phyloP scores from a whole-genome alignment of 163 green algal genomes.

The Scenedesmus sp. region DNA sequence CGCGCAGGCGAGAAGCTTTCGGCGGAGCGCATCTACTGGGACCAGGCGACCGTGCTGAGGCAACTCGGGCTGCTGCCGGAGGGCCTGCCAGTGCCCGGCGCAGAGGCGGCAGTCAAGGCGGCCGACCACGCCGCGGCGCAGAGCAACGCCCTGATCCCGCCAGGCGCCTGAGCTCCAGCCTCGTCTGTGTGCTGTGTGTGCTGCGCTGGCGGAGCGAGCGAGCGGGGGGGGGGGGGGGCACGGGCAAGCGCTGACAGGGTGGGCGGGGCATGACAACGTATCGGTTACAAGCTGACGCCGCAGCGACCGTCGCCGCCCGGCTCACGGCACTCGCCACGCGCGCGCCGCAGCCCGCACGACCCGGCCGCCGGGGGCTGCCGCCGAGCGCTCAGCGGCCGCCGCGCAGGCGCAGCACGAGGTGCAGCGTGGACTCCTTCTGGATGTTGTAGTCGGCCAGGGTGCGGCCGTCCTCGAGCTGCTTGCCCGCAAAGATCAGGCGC shows the following conservation, averaged over 20 bases:
- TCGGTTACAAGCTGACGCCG: too few relatives aligned
- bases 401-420: slow-evolving; percentile 81
- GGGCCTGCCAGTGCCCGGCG: not conserved
- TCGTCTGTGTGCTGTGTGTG: too few relatives aligned
- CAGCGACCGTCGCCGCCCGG: too few relatives aligned
- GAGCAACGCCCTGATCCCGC: slow-evolving; percentile 24
- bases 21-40: slow-evolving; percentile 44
- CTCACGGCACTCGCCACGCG: too few relatives aligned
- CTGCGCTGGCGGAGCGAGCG: too few relatives aligned
- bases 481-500: slow-evolving; percentile 95
- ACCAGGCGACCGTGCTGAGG: slow-evolving; percentile 55
- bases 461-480: slow-evolving; percentile 93
- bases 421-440: slow-evolving; percentile 89
- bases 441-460: slow-evolving; percentile 94
- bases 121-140: slow-evolving; percentile 1
- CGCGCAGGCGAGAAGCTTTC: slow-evolving; percentile 32
- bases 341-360: too few relatives aligned
- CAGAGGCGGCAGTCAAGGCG: slow-evolving; percentile 38
- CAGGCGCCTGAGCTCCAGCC: too few relatives aligned
- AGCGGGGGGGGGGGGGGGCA: too few relatives aligned
- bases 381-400: too few relatives aligned
- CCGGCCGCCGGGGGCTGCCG: too few relatives aligned
- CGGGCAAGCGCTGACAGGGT: too few relatives aligned
- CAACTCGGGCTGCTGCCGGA: slow-evolving; percentile 46
- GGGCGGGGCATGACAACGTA: too few relatives aligned